Evolutionary conservation across 2,329 filamentous ascomycete genomes (phyloP).

Genomic region (Kalaharituber pfeilii): DNA sequence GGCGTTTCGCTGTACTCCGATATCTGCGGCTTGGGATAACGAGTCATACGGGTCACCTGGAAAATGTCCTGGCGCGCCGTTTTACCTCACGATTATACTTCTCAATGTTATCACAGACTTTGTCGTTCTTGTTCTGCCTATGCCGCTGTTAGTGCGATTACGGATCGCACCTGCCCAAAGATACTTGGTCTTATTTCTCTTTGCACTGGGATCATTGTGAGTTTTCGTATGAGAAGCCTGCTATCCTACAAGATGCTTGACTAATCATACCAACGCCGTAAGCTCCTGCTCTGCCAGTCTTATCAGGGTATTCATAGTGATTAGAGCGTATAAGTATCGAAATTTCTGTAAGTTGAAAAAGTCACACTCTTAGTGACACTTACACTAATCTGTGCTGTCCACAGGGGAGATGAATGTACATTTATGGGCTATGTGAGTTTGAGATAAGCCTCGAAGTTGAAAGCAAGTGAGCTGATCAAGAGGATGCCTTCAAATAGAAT

Average conservation of each 20-base stretch:
- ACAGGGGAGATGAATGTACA: neutral
- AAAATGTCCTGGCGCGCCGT: neutral
- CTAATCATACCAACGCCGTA: neutral
- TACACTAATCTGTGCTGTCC: neutral
- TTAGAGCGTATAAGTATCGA: neutral
- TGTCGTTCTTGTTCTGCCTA: neutral
- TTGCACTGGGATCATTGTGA: neutral
- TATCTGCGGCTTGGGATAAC: neutral
- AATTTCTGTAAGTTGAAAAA: neutral
- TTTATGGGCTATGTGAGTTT: neutral
- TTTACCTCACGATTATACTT: neutral
- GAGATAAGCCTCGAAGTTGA: too few species aligned
- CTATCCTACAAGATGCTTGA: neutral
- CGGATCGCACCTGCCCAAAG: neutral
- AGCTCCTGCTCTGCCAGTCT: neutral
- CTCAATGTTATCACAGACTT: neutral
- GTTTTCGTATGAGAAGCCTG: neutral
- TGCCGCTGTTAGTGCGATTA: neutral
- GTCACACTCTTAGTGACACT: neutral
- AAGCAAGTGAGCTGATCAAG: neutral
- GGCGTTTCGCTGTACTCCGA: neutral
- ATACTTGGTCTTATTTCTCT: neutral
- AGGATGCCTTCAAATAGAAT: neutral
- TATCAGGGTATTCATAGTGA: neutral
- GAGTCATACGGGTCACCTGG: neutral